A percentile compares a stretch with the other conserved stretches of the same genome.
Evolutionary conservation across 352 stramenopile species (phyloP).

Genomic region (Phytophthora pluvialis): DNA sequence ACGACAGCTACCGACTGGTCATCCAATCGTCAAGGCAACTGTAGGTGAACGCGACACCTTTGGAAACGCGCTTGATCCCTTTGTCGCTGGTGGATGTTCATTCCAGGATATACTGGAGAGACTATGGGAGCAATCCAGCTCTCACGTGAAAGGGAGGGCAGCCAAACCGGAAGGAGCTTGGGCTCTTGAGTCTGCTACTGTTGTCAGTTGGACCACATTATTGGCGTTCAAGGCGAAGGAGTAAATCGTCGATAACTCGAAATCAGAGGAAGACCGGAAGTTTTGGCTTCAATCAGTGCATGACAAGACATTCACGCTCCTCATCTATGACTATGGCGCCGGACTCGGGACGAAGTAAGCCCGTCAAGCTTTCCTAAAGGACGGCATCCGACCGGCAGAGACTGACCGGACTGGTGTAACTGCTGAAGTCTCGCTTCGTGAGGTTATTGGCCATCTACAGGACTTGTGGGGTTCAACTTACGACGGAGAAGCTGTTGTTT

Average conservation of each 20-base stretch:
- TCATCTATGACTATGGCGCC: conserved; percentile 1
- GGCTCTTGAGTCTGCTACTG: conserved; percentile 2
- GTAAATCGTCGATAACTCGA: conserved; percentile 4
- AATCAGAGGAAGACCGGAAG: conserved; percentile 12
- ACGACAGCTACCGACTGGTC: background rate
- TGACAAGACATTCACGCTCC: conserved; percentile 8
- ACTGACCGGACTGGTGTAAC: conserved; percentile 19
- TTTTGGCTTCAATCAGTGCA: conserved; percentile 14
- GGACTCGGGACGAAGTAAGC: background rate
- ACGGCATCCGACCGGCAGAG: background rate
- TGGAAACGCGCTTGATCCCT: background rate
- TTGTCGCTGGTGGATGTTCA: background rate
- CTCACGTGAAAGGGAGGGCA: conserved; percentile 10
- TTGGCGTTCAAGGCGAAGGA: conserved; percentile 16
- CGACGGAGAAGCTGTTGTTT: conserved; percentile 13
- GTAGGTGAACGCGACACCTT: background rate
- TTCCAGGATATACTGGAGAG: background rate
- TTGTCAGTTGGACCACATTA: conserved; percentile 5
- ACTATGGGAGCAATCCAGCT: background rate
- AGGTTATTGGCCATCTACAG: conserved; percentile 15
- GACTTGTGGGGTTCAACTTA: conserved; percentile 8
- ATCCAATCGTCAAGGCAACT: background rate
- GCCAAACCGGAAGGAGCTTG: conserved; percentile 1
- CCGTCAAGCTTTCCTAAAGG: background rate
- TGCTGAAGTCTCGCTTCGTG: conserved; percentile 14